These are phyloP conservation scores for Carex arenaria DNA, from an alignment of 202 grass and related monocot genomes.

Conservation along the genomic window DNA sequence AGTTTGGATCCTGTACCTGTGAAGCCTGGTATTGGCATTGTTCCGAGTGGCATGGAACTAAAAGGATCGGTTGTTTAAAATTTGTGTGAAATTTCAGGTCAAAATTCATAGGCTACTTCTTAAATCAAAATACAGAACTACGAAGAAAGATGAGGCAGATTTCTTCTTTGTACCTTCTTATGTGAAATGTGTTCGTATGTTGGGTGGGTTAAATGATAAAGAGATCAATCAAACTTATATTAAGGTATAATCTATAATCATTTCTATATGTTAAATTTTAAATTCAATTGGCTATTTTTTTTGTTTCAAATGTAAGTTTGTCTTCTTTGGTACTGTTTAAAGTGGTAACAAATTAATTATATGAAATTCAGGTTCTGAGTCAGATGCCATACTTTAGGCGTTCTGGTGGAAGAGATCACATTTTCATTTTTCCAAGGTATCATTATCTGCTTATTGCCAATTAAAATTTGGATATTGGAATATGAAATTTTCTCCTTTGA, in stretches of 20 bases:
- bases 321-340: background rate
- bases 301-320: background rate
- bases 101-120: conserved; percentile 90
- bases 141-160: conserved; percentile 69
- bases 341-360: background rate
- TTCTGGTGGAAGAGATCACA: conserved; percentile 84
- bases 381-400: conserved; percentile 93
- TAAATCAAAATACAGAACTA: conserved; percentile 67
- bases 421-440: conserved; percentile 98
- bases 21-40: background rate
- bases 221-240: conserved; percentile 93
- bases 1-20: background rate
- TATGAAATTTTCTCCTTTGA: background rate
- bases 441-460: background rate
- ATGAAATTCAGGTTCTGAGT: conserved; percentile 54
- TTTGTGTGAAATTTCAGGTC: conserved; percentile 42
- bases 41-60: background rate
- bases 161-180: conserved; percentile 89
- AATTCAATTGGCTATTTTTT: background rate
- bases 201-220: conserved; percentile 66
- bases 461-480: background rate
- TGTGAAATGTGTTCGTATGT: conserved; percentile 91
- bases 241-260: conserved; percentile 41
- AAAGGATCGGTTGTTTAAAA: background rate
- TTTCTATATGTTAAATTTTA: background rate